These are phyloP conservation scores for Cardamine chenopodiifolia DNA, from an alignment of 345 rosid genomes.

Conservation along the genomic window DNA sequence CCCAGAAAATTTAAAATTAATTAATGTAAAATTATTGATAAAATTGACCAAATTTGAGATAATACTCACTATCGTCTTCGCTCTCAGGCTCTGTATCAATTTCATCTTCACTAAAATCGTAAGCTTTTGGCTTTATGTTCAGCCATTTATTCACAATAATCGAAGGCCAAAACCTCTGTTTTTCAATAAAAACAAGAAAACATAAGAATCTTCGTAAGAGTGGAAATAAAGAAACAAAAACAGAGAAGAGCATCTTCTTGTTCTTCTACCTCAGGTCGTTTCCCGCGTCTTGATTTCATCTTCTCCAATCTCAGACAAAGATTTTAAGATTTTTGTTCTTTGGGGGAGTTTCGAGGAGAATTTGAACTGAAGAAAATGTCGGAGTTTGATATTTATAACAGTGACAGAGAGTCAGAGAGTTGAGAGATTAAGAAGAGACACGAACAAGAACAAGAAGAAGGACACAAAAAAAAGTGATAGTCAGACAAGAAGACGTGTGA, in stretches of 20 bases:
- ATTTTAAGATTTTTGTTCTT: background rate
- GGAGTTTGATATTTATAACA: constrained; percentile 48
- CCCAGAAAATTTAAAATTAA: background rate
- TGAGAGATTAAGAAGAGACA: constrained; percentile 22
- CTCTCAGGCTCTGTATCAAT: constrained; percentile 85
- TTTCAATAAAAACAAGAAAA: constrained; percentile 13
- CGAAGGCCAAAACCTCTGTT: constrained; percentile 92
- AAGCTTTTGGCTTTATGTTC: constrained; percentile 75
- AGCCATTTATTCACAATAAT: constrained; percentile 97
- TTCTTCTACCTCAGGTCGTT: constrained; percentile 67
- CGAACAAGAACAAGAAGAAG: constrained; percentile 34
- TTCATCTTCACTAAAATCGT: constrained; percentile 97
- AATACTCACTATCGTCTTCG: constrained; percentile 77
- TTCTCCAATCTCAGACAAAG: constrained; percentile 27
- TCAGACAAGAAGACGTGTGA: constrained; percentile 47
- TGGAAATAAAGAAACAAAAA: background rate
- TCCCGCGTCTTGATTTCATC: constrained; percentile 66
- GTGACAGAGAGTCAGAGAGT: constrained; percentile 22
- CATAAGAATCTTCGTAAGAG: constrained; percentile 3
- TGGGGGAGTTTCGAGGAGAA: constrained; percentile 28
- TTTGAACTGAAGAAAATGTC: constrained; percentile 39
- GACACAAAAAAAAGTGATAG: constrained; percentile 26
- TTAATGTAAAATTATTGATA: background rate
- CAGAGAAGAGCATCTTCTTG: constrained; percentile 1
- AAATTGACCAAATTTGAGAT: background rate